Evolutionary conservation across 2,329 filamentous ascomycete species (phyloP), one percentile per base, ranked within the genome.

Genomic region (Microascus cirrosus): DNA sequence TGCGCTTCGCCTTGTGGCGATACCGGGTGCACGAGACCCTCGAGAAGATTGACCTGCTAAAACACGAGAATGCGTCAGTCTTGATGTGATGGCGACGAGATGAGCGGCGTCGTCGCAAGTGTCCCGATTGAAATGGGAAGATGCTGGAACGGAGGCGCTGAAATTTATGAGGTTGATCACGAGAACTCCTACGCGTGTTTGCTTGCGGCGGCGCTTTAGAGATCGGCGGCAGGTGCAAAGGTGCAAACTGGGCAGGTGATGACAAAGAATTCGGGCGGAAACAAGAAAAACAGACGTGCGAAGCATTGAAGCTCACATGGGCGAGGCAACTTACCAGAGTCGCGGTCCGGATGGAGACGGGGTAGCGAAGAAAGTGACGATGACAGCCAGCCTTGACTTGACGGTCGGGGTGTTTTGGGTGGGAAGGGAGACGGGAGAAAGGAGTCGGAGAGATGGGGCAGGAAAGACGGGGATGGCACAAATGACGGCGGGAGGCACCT

Each of bases 11-110:
- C 39, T 55, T 56, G 56, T 52, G 60, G 42, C 58, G 60, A 59
- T 58, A 59, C 58, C 58, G 59, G 61, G 53, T 57, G 60, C 56
- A 59, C 60, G 59, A 61, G 60, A 61, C 60, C 51, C 59, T 53
- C 60, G 53, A 24, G 45, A 24, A 24, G 6, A 50, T 24, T 22
- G 45, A 12, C 45, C 20, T 10, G 45, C 45, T 50, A 50, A 24
- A 50, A 3, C 11, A 12, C 45, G 45, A 50, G n/a, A 50, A 8
- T 12, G 45, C n/a, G 45, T 50, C 20, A 24, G 45, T 50, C 22
- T 4, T 4, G n/a, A 22, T 5, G 45, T 11, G 45, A 50, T 13
- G 45, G 15, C 18, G 45, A 50, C 22, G 45, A 50, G n/a, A 50
- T 13, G 45, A 20, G 22, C 22, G n/a, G 22, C n/a, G 45, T 24